These are phyloP conservation scores for Recurvomyces mirabilis DNA, from an alignment of 495 filamentous ascomycete species.

Conservation along the genomic window DNA sequence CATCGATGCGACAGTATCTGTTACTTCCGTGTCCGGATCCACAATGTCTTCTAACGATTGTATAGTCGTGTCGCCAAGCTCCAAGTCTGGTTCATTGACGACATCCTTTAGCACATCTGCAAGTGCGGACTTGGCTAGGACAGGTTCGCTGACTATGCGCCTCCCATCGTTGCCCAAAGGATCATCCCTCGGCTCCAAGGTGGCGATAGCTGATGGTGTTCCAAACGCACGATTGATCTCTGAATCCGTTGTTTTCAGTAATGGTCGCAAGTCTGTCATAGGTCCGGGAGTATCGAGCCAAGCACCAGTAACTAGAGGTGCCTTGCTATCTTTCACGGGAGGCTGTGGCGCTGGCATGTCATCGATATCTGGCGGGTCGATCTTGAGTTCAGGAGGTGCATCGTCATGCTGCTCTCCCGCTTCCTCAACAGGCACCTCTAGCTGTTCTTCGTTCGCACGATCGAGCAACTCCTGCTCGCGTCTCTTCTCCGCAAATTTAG, in stretches of 20 bases:
- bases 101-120: slow-evolving; percentile 44
- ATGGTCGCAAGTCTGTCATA: slow-evolving; percentile 1
- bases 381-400: background rate
- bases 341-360: slow-evolving; percentile 5
- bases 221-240: slow-evolving; percentile 1
- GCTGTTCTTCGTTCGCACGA: too few relatives aligned
- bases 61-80: slow-evolving; percentile 48
- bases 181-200: background rate
- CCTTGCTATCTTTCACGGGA: slow-evolving; percentile 23
- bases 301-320: slow-evolving; percentile 36
- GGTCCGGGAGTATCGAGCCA: slow-evolving; percentile 36
- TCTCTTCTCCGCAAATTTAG: too few relatives aligned
- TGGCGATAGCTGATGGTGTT: slow-evolving; percentile 3
- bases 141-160: slow-evolving; percentile 6
- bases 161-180: background rate
- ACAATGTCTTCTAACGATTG: slow-evolving; percentile 50
- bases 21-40: slow-evolving; percentile 16
- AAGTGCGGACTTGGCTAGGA: slow-evolving; percentile 24
- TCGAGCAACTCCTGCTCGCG: background rate
- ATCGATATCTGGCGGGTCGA: slow-evolving; percentile 8
- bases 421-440: background rate
- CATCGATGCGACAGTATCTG: slow-evolving; percentile 5
- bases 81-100: slow-evolving; percentile 21
- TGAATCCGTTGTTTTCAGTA: slow-evolving; percentile 1
- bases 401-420: background rate